A percentile compares a stretch with the other conserved stretches of the same genome.
Conservation (phyloP, 116 monocot species). For the Dioscorea cayenensis region DNA sequence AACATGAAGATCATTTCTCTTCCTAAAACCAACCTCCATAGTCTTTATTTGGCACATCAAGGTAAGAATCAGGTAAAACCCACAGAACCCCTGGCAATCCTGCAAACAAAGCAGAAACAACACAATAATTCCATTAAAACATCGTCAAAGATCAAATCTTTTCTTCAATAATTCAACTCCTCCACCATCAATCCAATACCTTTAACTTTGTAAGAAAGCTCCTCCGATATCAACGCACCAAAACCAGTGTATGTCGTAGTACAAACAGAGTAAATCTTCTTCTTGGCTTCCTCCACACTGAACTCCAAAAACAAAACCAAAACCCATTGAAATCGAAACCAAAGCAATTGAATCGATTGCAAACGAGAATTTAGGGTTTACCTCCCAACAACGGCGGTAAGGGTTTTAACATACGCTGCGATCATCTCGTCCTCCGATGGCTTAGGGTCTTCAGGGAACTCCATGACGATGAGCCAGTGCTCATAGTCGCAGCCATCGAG, state of each 20-base stretch:
- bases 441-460: slow-evolving; percentile 68
- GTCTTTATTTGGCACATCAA: slow-evolving; percentile 99
- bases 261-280: slow-evolving; percentile 95
- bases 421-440: slow-evolving; percentile 93
- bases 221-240: slow-evolving; percentile 92
- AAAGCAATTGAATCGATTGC: neutral
- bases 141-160: neutral
- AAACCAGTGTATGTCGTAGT: slow-evolving; percentile 95
- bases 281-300: slow-evolving; percentile 98
- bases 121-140: neutral
- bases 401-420: slow-evolving; percentile 81
- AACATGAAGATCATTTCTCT: neutral
- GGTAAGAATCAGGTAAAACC: slow-evolving; percentile 96
- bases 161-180: neutral
- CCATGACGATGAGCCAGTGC: slow-evolving; percentile 98
- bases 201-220: slow-evolving; percentile 93
- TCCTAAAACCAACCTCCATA: slow-evolving; percentile 70
- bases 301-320: neutral
- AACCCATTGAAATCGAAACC: neutral
- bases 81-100: slow-evolving; percentile 94
- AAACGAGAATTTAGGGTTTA: neutral
- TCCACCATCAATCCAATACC: slow-evolving; percentile 24
- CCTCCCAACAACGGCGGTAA: slow-evolving; percentile 77
- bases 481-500: slow-evolving; percentile 98
- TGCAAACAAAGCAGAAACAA: slow-evolving; percentile 16